Evolutionary conservation across 2,329 filamentous ascomycete species (phyloP), one percentile per base, ranked within the genome.

Genomic region (Trichoderma atrobrunneum): DNA sequence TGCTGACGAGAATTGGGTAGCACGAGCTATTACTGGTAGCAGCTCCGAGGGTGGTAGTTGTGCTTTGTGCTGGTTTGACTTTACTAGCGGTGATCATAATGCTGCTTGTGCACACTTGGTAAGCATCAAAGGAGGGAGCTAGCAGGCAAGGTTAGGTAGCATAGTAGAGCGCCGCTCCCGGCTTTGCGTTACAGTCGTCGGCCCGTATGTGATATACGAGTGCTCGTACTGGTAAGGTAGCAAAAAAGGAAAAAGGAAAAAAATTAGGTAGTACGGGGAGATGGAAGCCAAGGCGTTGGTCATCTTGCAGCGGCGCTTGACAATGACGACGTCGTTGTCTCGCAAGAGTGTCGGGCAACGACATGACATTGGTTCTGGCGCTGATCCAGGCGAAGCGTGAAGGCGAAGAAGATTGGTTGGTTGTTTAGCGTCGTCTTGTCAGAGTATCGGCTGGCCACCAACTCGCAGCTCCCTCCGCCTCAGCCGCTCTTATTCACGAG

Each of bases 401-500:
- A 69, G 57, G 66, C 66, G 63, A 66, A 66, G 7, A 57, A 69
- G 56, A 69, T 69, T 69, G 66, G 57, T 36, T 54, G 57, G 39
- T 54, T 26, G 56, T 61, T 68, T 69, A 69, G 66, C 66, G 66
- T 69, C 57, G 36, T 61, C 66, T 61, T 61, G 66, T 61, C 57
- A 69, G 66, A 69, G 57, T 43, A 32, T 68, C 65, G 65, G 54
- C 65, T 48, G 65, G 65, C 66, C 66, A 69, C 57, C 66, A 69
- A 43, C 66, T 60, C 51, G 57, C 66, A 61, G 66, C 65, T 69
- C 63, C 63, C 51, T 67, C 65, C 34, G 56, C 65, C 65, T 69
- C 66, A 69, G 66, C 66, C 66, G 66, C 66, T 69, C 56, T 43
- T 34, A 69, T 69, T 69, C 66, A 69, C 66, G 66, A 69, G 66